Base-by-base conservation (phyloP, 495 filamentous ascomycete species). In the Xylaria flabelliformis region DNA sequence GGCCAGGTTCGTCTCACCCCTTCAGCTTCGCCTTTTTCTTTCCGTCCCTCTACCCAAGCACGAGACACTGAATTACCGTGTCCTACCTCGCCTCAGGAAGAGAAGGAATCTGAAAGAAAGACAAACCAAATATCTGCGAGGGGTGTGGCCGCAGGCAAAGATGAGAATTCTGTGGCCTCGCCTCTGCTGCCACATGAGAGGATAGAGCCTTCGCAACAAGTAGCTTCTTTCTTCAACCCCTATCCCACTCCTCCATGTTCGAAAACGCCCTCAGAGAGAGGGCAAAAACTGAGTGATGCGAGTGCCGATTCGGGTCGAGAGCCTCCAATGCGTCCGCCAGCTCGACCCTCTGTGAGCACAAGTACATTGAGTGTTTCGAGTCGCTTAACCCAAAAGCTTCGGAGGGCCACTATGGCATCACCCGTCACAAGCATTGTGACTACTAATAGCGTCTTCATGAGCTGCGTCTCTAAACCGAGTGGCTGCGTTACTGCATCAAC, bases 1-100 rank as follows among this genome's bases (percentile, higher is more conserved):
- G 92, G 92, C 84, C 95, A 98, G 94, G 95, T 98, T 95, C 88
- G 94, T 97, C 87, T 81, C 83, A 85, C 80, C 80, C 83, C 83
- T 84, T 76, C 82, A 81, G 76, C 79, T 75, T 77, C 74, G 75
- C 77, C 77, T 71, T 77, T 78, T 73, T 73, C 78, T 70, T 83
- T 81, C 50, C 51, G 42, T 67, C 21, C 62, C 74, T 80, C 72
- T 68, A 74, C 74, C 74, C 82, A 79, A 77, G 74, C 82, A 77
- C 69, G 74, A 74, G 80, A 80, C 71, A 75, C 82, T 78, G 71
- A 77, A 76, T 74, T 76, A 72, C 76, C 77, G 65, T 75, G 74
- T 73, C 74, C 81, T 76, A 44, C 75, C 71, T 73, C 75, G 68
- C 77, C 79, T 73, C 74, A 73, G 74, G 74, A 72, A 74, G 80